Percentiles rank a stretch among this genome's conserved stretches.
Conservation (phyloP, 352 stramenopile genomes). For the Blastocystis sp. region DNA sequence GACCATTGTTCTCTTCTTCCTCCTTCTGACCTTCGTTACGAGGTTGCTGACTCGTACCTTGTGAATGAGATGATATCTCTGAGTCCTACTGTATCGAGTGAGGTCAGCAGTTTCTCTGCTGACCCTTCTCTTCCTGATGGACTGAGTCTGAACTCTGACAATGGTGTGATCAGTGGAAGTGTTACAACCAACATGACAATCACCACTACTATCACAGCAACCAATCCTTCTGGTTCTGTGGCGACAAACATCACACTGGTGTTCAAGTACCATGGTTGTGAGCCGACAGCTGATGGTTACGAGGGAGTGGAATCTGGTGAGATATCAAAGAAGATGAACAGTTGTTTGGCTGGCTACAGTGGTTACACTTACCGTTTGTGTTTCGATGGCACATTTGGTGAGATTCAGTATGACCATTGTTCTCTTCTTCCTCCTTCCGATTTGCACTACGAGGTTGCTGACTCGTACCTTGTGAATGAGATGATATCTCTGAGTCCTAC, state of each 20-base stretch:
- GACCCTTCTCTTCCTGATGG: background rate
- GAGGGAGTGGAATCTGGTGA: slow-evolving; percentile 25
- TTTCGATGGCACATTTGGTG: background rate
- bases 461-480: background rate
- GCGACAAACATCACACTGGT: background rate
- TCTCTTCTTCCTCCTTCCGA: background rate
- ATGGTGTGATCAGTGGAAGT: slow-evolving; percentile 9
- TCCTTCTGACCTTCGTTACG: background rate
- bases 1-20: background rate
- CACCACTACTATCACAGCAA: background rate
- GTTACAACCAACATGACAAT: background rate
- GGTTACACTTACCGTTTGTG: slow-evolving; percentile 14
- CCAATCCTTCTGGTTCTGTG: background rate
- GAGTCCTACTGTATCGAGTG: background rate
- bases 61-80: background rate
- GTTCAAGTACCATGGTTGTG: background rate
- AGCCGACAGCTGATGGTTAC: background rate
- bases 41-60: background rate
- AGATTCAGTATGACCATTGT: background rate
- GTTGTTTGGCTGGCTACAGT: slow-evolving; percentile 5
- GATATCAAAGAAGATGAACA: background rate
- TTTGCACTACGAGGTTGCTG: background rate
- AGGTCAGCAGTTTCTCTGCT: background rate
- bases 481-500: background rate
- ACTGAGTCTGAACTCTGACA: background rate